Evolutionary conservation across 805 yeast genomes (phyloP).

Genomic region (Metschnikowia lunata): DNA sequence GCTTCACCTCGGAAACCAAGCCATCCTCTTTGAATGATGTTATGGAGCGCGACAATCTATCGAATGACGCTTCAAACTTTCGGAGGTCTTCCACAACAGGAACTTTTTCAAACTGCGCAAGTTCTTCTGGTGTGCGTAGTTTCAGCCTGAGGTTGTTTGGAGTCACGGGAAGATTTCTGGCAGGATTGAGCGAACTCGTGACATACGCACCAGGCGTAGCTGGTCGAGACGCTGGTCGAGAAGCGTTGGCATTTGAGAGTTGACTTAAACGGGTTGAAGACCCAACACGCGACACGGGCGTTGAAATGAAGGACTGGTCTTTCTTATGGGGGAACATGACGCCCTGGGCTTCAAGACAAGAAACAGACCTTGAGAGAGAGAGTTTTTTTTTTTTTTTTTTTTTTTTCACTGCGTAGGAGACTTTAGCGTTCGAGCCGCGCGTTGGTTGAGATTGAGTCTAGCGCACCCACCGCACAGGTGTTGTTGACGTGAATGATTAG

Average conservation of each 20-base stretch:
- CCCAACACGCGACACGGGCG: slow-evolving; percentile 35
- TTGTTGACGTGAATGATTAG: too few relatives aligned
- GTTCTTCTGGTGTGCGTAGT: slow-evolving; percentile 21
- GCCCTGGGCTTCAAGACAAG: too few relatives aligned
- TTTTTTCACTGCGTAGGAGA: too few relatives aligned
- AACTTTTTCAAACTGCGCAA: slow-evolving; percentile 27
- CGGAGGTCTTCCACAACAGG: slow-evolving; percentile 29
- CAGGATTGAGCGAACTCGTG: slow-evolving; percentile 38
- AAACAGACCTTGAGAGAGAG: too few relatives aligned
- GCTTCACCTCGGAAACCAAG: slow-evolving; percentile 21
- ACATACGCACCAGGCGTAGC: slow-evolving; percentile 24
- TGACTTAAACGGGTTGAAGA: slow-evolving; percentile 32
- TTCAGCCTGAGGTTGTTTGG: slow-evolving; percentile 17
- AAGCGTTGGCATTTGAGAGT: slow-evolving; percentile 8
- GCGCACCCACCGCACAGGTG: too few relatives aligned
- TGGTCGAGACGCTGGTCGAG: slow-evolving; percentile 13
- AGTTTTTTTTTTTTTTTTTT: too few relatives aligned
- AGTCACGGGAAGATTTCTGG: slow-evolving; percentile 25
- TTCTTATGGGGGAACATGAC: slow-evolving; percentile 28
- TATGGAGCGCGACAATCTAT: slow-evolving; percentile 26
- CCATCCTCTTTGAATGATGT: slow-evolving; percentile 32
- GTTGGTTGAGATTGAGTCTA: too few relatives aligned
- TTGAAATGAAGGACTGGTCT: slow-evolving; percentile 27
- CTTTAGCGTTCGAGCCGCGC: too few relatives aligned
- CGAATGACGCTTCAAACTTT: slow-evolving; percentile 28